A percentile compares a stretch with the other conserved stretches of the same genome.
phyloP scores from a whole-genome alignment of 371 early-diverging fungal species.

The Circinella umbellata region DNA sequence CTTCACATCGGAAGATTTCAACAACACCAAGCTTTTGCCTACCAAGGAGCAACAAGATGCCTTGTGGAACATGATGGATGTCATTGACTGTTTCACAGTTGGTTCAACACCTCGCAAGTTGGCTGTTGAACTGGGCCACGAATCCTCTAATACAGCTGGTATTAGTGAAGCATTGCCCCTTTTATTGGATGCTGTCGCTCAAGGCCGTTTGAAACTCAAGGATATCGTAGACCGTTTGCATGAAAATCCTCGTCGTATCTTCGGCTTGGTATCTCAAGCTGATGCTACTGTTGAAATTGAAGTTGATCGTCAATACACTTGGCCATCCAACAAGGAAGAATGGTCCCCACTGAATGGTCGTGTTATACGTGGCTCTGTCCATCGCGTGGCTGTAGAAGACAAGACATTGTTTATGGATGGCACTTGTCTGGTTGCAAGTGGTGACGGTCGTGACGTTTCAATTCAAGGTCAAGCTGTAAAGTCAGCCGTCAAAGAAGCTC shows the following conservation, averaged over 20 bases:
- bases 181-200: constrained; percentile 82
- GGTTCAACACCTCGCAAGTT: constrained; percentile 73
- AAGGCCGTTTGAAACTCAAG: constrained; percentile 79
- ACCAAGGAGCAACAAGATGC: constrained; percentile 64
- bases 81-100: constrained; percentile 91
- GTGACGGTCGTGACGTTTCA: constrained; percentile 61
- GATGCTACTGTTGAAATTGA: constrained; percentile 92
- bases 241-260: constrained; percentile 87
- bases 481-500: constrained; percentile 19
- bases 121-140: constrained; percentile 55
- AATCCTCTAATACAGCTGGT: constrained; percentile 54
- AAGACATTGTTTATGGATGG: constrained; percentile 88
- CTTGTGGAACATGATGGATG: constrained; percentile 80
- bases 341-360: constrained; percentile 57
- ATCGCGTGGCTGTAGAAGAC: constrained; percentile 88
- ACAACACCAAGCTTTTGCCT: constrained; percentile 50
- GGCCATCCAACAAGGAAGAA: constrained; percentile 34
- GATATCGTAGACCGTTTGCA: constrained; percentile 79
- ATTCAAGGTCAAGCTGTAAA: constrained; percentile 47
- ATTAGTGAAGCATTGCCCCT: constrained; percentile 80
- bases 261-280: constrained; percentile 84
- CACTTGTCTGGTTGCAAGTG: constrained; percentile 42
- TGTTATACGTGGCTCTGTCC: constrained; percentile 66
- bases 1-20: constrained; percentile 57
- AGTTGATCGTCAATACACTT: constrained; percentile 59